Conservation (phyloP, 768 basidiomycete genomes). For the Kondoa malvinella region DNA sequence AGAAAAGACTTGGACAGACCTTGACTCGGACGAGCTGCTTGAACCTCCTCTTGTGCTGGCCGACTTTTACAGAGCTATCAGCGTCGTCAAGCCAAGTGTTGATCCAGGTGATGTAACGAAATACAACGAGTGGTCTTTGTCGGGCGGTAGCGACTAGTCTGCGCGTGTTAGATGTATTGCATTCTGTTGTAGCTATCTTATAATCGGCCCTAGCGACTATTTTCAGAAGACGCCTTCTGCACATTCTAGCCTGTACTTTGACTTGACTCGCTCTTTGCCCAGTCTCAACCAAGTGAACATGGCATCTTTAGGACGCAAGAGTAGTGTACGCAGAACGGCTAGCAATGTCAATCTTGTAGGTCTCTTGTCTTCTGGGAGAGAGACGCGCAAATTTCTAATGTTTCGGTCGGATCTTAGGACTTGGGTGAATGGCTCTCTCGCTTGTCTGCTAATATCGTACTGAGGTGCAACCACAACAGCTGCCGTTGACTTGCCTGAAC, state of each 20-base stretch:
- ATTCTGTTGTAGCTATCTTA: neutral
- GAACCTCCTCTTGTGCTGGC: conserved; percentile 61
- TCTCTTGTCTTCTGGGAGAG: neutral
- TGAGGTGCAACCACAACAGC: neutral
- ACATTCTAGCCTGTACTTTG: too few species aligned
- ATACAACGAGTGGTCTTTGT: conserved; percentile 33
- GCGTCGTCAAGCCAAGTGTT: conserved; percentile 69
- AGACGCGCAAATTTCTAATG: neutral
- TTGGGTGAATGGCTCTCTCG: neutral
- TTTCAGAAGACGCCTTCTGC: too few species aligned
- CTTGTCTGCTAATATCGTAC: neutral
- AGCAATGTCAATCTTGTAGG: neutral
- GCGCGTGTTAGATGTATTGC: too few species aligned
- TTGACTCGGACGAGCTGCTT: conserved; percentile 71
- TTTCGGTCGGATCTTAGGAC: neutral
- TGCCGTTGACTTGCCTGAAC: neutral
- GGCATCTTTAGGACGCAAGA: neutral
- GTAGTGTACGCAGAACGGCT: neutral
- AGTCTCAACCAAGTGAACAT: neutral
- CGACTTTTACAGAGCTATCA: conserved; percentile 69
- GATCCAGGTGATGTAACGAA: conserved; percentile 65
- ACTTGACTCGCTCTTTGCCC: too few species aligned
- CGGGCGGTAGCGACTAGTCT: neutral
- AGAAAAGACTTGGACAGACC: conserved; percentile 77
- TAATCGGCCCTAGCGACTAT: too few species aligned